These are phyloP conservation scores for Saccharomycopsis crataegensis DNA, from an alignment of 1,139 yeast genomes.

Conservation along the genomic window DNA sequence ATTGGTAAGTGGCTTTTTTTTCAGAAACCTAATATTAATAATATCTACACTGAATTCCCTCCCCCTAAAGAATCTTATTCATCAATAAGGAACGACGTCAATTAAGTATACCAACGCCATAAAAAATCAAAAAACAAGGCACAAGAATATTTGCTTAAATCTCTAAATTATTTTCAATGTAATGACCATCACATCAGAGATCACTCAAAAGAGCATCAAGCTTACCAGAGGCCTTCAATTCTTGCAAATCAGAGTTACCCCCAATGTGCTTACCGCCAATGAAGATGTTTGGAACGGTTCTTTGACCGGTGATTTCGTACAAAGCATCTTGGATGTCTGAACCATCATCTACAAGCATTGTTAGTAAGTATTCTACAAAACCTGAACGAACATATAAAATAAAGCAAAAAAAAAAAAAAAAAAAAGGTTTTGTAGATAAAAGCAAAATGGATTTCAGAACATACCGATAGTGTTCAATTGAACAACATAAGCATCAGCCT, in stretches of 20 bases:
- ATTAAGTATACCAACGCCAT: too few species aligned
- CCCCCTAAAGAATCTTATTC: too few species aligned
- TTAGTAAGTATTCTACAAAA: not conserved
- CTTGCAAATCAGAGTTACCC: slow-evolving; percentile 83
- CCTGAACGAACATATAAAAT: not conserved
- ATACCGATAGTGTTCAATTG: slow-evolving; percentile 48
- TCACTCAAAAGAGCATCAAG: slow-evolving; percentile 29
- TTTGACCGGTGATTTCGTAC: slow-evolving; percentile 72
- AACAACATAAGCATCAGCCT: slow-evolving; percentile 49
- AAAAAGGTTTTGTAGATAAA: not conserved
- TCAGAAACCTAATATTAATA: too few species aligned
- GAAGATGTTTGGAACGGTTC: slow-evolving; percentile 88
- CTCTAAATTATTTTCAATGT: too few species aligned
- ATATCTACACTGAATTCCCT: too few species aligned
- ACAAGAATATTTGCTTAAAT: too few species aligned
- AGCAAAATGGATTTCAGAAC: not conserved
- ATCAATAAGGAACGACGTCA: too few species aligned
- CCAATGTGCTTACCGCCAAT: slow-evolving; percentile 90
- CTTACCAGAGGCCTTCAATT: slow-evolving; percentile 38
- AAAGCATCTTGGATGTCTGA: slow-evolving; percentile 74
- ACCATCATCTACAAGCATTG: slow-evolving; percentile 36
- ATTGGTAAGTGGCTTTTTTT: too few species aligned
- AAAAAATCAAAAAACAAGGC: too few species aligned
- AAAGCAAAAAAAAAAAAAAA: not conserved
- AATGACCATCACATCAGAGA: too few species aligned